phyloP scores from a whole-genome alignment of 225 moss, liverwort and hornwort genomes.

The Bryoerythrophyllum caledonicum region DNA sequence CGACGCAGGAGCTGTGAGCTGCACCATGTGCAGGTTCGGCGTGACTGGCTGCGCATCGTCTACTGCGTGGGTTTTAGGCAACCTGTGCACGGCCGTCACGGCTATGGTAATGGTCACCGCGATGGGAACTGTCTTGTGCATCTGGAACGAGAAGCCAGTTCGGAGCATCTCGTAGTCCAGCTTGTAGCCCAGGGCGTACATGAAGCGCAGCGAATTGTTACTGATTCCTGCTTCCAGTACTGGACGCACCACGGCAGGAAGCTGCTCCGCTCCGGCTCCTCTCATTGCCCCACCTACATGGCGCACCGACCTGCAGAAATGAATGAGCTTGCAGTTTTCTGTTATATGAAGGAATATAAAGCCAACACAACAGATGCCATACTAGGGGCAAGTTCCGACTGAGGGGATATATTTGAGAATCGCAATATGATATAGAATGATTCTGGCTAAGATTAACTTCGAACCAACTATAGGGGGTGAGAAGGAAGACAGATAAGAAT shows the following conservation, averaged over 20 bases:
- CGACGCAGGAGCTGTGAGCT: conserved; percentile 81
- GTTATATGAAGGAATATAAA: not conserved
- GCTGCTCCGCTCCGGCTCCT: conserved; percentile 89
- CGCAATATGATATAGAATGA: not conserved
- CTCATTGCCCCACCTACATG: conserved; percentile 92
- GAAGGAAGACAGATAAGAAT: not conserved
- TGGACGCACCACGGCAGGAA: conserved; percentile 80
- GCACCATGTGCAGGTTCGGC: conserved; percentile 80
- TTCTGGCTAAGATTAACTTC: no score
- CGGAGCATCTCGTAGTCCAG: conserved; percentile 78
- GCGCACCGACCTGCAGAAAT: conserved; percentile 64
- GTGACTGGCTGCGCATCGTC: conserved; percentile 80
- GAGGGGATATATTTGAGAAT: not conserved
- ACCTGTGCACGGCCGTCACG: conserved; percentile 64
- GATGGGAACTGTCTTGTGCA: conserved; percentile 68
- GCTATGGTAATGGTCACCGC: conserved; percentile 58
- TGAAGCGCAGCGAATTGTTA: conserved; percentile 74
- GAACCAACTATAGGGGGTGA: not conserved
- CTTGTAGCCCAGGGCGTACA: conserved; percentile 92
- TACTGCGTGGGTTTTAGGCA: conserved; percentile 50
- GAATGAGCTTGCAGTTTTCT: conserved; percentile 3
- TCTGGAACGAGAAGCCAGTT: conserved; percentile 67
- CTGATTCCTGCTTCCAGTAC: conserved; percentile 85
- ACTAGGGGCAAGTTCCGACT: not conserved
- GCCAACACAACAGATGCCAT: not conserved